These are phyloP conservation scores for Knoxia roxburghii DNA, from an alignment of 257 asterid genomes.

Conservation along the genomic window DNA sequence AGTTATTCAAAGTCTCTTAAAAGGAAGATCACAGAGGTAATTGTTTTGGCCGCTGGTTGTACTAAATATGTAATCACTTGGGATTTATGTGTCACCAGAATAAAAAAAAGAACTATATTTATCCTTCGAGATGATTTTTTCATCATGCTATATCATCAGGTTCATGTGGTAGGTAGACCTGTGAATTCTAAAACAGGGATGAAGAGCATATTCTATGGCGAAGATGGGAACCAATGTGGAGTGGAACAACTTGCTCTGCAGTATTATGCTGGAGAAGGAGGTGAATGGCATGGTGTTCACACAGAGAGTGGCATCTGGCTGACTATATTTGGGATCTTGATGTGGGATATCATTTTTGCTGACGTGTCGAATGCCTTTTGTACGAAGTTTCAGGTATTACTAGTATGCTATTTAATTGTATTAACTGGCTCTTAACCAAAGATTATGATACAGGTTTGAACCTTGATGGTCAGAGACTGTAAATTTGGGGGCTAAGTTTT, in stretches of 20 bases:
- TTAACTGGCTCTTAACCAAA: background rate
- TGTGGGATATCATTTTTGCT: slow-evolving; percentile 83
- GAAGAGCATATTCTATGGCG: slow-evolving; percentile 77
- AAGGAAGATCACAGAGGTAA: slow-evolving; percentile 79
- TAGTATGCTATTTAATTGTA: background rate
- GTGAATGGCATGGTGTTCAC: slow-evolving; percentile 88
- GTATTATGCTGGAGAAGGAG: slow-evolving; percentile 91
- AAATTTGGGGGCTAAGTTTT: background rate
- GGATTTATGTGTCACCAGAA: background rate
- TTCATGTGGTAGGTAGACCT: slow-evolving; percentile 79
- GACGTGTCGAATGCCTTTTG: slow-evolving; percentile 85
- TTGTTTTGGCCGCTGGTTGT: background rate
- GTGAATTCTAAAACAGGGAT: slow-evolving; percentile 62
- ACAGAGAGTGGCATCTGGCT: slow-evolving; percentile 95
- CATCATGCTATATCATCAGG: slow-evolving; percentile 31
- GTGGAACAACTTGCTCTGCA: slow-evolving; percentile 89
- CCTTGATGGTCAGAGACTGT: background rate
- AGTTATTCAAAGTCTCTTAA: slow-evolving; percentile 48
- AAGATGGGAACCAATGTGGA: slow-evolving; percentile 81
- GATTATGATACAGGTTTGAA: slow-evolving; percentile 1
- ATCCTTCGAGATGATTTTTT: background rate
- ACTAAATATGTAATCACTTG: background rate
- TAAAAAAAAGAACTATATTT: background rate
- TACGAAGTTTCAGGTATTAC: slow-evolving; percentile 74
- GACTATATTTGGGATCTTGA: slow-evolving; percentile 79